A percentile compares a stretch with the other conserved stretches of the same genome.
Conservation (phyloP, 306 rosid genomes). For the Cicer yamashitae region DNA sequence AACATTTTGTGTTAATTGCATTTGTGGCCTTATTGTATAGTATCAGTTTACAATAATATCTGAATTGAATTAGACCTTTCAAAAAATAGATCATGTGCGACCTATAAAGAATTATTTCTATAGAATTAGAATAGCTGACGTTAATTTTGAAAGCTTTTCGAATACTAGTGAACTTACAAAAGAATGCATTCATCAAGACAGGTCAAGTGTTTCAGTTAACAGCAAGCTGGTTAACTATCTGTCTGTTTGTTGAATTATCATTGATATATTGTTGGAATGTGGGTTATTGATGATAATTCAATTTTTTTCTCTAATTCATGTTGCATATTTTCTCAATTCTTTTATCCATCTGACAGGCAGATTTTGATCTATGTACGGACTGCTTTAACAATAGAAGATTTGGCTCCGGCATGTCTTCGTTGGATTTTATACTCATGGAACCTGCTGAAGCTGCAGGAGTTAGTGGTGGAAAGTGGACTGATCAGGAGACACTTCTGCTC, state of each 20-base stretch:
- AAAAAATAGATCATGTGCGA: slow-evolving; percentile 18
- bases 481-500: slow-evolving; percentile 96
- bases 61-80: slow-evolving; percentile 32
- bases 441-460: slow-evolving; percentile 88
- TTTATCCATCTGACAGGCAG: slow-evolving; percentile 78
- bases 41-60: slow-evolving; percentile 39
- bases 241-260: slow-evolving; percentile 7
- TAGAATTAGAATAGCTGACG: slow-evolving; percentile 26
- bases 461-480: slow-evolving; percentile 96
- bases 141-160: slow-evolving; percentile 14
- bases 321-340: slow-evolving; percentile 48
- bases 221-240: slow-evolving; percentile 28
- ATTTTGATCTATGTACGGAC: slow-evolving; percentile 86
- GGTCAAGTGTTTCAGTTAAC: slow-evolving; percentile 27
- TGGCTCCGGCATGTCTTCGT: slow-evolving; percentile 85
- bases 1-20: slow-evolving; percentile 19
- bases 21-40: slow-evolving; percentile 13
- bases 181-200: slow-evolving; percentile 32
- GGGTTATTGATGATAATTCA: slow-evolving; percentile 15
- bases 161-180: slow-evolving; percentile 36
- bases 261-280: slow-evolving; percentile 19
- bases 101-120: slow-evolving; percentile 39
- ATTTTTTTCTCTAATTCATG: slow-evolving; percentile 21
- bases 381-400: slow-evolving; percentile 86
- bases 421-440: slow-evolving; percentile 96